Evolutionary conservation across 345 rosid genomes (phyloP).

Genomic region (Triadica sebifera): DNA sequence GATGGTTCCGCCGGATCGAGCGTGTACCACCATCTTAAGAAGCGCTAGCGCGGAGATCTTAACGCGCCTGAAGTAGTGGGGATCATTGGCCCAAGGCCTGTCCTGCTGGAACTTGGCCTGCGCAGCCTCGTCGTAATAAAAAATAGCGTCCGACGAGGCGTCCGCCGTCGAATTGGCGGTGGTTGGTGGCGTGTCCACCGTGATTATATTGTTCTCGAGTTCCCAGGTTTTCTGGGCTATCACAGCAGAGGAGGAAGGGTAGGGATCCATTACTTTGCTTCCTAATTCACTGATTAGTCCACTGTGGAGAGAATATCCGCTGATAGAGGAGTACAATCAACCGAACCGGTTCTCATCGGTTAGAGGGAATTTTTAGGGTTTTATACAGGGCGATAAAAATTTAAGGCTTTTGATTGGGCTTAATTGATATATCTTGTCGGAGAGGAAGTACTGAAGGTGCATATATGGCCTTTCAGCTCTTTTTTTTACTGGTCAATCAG

Average conservation of each 20-base stretch:
- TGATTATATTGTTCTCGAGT: conserved; percentile 80
- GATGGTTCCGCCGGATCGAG: conserved; percentile 99
- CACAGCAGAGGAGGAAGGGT: conserved; percentile 40
- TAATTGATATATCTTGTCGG: no score
- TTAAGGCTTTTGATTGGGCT: no score
- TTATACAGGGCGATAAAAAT: background rate
- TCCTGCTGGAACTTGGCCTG: conserved; percentile 76
- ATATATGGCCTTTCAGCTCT: no score
- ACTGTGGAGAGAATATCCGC: background rate
- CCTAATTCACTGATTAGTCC: background rate
- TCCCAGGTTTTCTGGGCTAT: conserved; percentile 99
- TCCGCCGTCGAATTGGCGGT: conserved; percentile 25
- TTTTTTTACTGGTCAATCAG: no score
- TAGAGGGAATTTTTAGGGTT: background rate
- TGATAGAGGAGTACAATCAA: background rate
- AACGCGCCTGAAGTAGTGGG: conserved; percentile 95
- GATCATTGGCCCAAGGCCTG: conserved; percentile 91
- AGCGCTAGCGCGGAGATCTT: conserved; percentile 97
- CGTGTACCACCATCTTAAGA: conserved; percentile 99
- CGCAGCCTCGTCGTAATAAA: conserved; percentile 70
- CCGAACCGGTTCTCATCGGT: background rate
- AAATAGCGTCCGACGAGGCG: conserved; percentile 65
- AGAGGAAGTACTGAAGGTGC: no score
- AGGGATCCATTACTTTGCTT: conserved; percentile 23
- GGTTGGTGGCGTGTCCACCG: conserved; percentile 45